Evolutionary conservation across 2,329 filamentous ascomycete species (phyloP), one percentile per base, ranked within the genome.

Genomic region (Exophiala sp.): DNA sequence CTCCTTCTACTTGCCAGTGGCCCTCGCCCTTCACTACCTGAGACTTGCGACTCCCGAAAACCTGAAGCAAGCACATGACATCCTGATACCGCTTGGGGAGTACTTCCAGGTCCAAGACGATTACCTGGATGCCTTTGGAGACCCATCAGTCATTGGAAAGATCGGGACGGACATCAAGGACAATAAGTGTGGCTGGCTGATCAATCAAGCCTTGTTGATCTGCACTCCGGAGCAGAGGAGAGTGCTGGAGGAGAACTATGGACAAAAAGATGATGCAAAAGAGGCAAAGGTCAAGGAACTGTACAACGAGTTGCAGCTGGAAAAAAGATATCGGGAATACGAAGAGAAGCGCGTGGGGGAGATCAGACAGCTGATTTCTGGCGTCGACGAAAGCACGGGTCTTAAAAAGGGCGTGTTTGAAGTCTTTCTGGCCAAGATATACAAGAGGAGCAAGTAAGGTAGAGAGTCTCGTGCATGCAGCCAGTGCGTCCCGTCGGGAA

Each of bases 31-130:
- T 62, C 77, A 91, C 75, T 85, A 89, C 72, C 81, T 90, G 60
- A 83, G 88, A 65, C 77, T 90, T 53, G 93, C 91, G 18, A 93
- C 88, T 7, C 81, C 84, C 22, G 81, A 86, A 72, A 97, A 96
- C 76, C 82, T 98, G 54, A 85, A 91, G 73, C 85, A 86, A 65
- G 85, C 88, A 38, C 81, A 93, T 69, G 83, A 90, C 60, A 96
- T 98, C 65, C 82, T 98, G 53, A 95, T 98, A 59, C 90, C 91
- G 18, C 86, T 97, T 69, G 93, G 93, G 65, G 90, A 97, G 75
- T 98, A 98, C 78, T 98, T 98, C 80, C 93, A 98, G 74, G 81
- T 95, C 58, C 93, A 98, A 73, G 93, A 98, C 70, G 93, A 98
- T 76, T 98, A 93, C 74, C 86, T 98, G 46, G 93, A 98, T 77